Evolutionary conservation across 2,329 filamentous ascomycete genomes (phyloP).

Genomic region (Sclerotinia trifoliorum): DNA sequence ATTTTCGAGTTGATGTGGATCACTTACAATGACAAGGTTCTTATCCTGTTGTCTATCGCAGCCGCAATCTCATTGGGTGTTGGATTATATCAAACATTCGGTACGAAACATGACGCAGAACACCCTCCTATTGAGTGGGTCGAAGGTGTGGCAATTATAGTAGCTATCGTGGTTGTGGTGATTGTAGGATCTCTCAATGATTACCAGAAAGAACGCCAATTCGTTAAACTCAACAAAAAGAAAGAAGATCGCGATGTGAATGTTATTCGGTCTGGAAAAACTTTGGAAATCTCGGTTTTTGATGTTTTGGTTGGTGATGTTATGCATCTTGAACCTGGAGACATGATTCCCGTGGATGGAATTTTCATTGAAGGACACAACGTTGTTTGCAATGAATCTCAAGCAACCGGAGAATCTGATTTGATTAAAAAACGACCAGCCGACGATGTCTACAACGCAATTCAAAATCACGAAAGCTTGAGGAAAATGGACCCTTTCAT

Average conservation of each 20-base stretch:
- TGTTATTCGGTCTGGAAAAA: constrained; percentile 71
- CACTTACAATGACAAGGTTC: constrained; percentile 78
- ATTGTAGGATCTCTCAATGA: constrained; percentile 76
- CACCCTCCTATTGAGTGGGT: constrained; percentile 69
- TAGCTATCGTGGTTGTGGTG: constrained; percentile 74
- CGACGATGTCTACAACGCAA: constrained; percentile 62
- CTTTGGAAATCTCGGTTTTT: constrained; percentile 66
- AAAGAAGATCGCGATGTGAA: constrained; percentile 75
- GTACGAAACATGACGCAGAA: constrained; percentile 49
- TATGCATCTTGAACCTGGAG: constrained; percentile 69
- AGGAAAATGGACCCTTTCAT: constrained; percentile 77
- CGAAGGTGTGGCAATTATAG: constrained; percentile 76
- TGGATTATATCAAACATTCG: constrained; percentile 71
- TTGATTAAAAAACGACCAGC: constrained; percentile 65
- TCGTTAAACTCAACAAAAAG: constrained; percentile 76
- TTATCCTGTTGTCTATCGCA: constrained; percentile 69
- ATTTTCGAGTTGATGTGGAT: constrained; percentile 73
- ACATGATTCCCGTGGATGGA: constrained; percentile 71
- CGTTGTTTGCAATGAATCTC: constrained; percentile 71
- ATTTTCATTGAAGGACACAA: constrained; percentile 66
- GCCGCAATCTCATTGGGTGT: constrained; percentile 72
- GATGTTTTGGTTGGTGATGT: constrained; percentile 74
- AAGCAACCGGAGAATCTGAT: constrained; percentile 74
- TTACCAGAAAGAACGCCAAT: constrained; percentile 79
- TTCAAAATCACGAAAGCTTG: constrained; percentile 58